Evolutionary conservation across 176 grass and related monocot genomes (phyloP).

Genomic region (Otatea glauca): DNA sequence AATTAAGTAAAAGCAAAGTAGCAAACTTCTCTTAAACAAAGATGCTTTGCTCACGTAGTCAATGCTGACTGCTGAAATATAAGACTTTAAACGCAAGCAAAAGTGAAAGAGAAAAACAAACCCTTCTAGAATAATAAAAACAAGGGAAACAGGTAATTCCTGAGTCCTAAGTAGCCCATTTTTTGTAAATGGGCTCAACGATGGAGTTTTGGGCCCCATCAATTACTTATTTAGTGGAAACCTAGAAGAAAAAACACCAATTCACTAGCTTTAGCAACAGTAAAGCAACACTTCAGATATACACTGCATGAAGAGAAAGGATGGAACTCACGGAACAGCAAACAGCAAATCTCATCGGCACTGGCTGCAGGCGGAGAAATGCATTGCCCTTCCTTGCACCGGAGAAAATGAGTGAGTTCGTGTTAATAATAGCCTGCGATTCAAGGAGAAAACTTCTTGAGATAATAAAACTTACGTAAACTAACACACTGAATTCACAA

Average conservation of each 20-base stretch:
- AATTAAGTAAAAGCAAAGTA: neutral
- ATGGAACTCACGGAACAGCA: slow-evolving; percentile 44
- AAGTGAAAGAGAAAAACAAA: neutral
- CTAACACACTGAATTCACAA: neutral
- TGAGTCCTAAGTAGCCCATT: neutral
- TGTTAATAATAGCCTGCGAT: slow-evolving; percentile 47
- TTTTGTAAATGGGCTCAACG: neutral
- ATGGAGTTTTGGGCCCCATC: neutral
- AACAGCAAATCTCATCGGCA: slow-evolving; percentile 44
- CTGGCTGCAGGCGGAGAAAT: slow-evolving; percentile 46
- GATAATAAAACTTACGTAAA: neutral
- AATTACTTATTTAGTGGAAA: slow-evolving; percentile 22
- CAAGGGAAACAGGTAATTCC: neutral
- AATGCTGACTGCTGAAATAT: neutral
- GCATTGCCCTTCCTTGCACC: slow-evolving; percentile 34
- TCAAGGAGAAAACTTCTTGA: neutral
- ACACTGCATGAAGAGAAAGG: neutral
- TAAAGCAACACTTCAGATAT: slow-evolving; percentile 3
- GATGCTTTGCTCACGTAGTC: neutral
- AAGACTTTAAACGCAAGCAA: neutral
- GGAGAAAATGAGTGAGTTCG: slow-evolving; percentile 47
- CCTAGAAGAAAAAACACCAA: neutral
- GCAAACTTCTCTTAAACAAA: neutral
- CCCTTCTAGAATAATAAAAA: neutral
- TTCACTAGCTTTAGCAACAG: neutral